Base-by-base conservation (phyloP, 345 rosid species). In the Dimocarpus longan region DNA sequence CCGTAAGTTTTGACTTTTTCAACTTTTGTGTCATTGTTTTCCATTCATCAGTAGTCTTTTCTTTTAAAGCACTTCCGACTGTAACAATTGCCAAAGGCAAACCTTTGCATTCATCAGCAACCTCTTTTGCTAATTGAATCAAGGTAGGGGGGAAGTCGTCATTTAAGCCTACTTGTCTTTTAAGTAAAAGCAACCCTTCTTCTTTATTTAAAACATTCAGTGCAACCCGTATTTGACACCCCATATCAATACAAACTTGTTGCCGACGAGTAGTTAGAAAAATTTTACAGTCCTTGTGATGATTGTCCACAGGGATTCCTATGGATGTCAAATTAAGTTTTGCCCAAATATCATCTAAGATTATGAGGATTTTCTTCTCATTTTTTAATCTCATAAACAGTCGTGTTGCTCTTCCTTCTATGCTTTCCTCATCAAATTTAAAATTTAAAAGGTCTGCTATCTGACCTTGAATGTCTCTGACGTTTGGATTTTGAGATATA, bases 121-220 rank as follows among this genome's bases (percentile, higher is more conserved):
- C 66, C n/a, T 56, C 50, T 11, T 24, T 68, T 39, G 52, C 73
- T 6, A 54, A 19, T 50, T 7, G 7, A 32, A 0, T 54, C 66
- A 50, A 50, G 15, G 28, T 3, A 5, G 28, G 1, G 1, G 43
- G 5, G 12, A 5, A 16, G 12, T 32, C n/a, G 0, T 3, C 66
- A 6, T 44, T 44, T 44, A 44, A 44, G 8, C 50, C 50, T 44
- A 10, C 50, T 10, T 10, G 50, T 44, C 50, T 44, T 10, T 44
- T 44, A 10, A 44, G 50, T 10, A 44, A 44, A 44, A 39, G 4
- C 80, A 71, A 76, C 16, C 72, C 62, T 43, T 80, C 76, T 1
- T 64, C 54, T 39, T 76, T 37, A 0, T 6, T 62, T 21, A 80
- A 52, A 10, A 40, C 22, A 21, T 71, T 26, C 1, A 76, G 15